Percentiles rank a stretch among this genome's conserved stretches.
phyloP scores from a whole-genome alignment of 2,329 filamentous ascomycete genomes.

The Cryoendolithus antarcticus region DNA sequence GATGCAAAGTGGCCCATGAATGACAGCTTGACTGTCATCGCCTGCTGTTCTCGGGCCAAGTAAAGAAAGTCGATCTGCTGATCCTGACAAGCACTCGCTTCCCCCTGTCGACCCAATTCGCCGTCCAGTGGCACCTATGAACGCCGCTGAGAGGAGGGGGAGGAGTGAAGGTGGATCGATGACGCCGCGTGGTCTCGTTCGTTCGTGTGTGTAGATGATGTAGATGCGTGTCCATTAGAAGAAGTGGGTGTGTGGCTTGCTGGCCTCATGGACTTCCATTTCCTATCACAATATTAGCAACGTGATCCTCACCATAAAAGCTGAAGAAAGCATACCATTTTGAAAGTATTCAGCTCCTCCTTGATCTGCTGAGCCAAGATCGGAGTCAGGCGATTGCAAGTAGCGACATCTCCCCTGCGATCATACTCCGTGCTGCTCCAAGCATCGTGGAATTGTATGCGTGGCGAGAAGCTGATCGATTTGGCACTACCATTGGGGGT shows the following conservation, averaged over 20 bases:
- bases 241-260: constrained; percentile 99
- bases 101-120: neutral
- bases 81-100: neutral
- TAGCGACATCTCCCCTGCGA: constrained; percentile 87
- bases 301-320: neutral
- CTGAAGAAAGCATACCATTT: constrained; percentile 61
- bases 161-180: constrained; percentile 1
- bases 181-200: constrained; percentile 3
- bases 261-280: constrained; percentile 98
- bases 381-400: constrained; percentile 92
- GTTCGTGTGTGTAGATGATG: constrained; percentile 2
- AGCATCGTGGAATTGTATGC: constrained; percentile 90
- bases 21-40: neutral
- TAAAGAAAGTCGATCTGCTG: constrained; percentile 1
- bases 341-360: constrained; percentile 97
- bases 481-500: constrained; percentile 58
- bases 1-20: neutral
- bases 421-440: constrained; percentile 96
- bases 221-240: constrained; percentile 53
- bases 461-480: constrained; percentile 69
- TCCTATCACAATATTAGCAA: constrained; percentile 53
- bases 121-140: neutral
- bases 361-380: constrained; percentile 98
- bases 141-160: neutral
- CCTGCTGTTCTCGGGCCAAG: neutral